These are phyloP conservation scores for Physaria fendleri DNA, from an alignment of 345 rosid species.

Conservation along the genomic window DNA sequence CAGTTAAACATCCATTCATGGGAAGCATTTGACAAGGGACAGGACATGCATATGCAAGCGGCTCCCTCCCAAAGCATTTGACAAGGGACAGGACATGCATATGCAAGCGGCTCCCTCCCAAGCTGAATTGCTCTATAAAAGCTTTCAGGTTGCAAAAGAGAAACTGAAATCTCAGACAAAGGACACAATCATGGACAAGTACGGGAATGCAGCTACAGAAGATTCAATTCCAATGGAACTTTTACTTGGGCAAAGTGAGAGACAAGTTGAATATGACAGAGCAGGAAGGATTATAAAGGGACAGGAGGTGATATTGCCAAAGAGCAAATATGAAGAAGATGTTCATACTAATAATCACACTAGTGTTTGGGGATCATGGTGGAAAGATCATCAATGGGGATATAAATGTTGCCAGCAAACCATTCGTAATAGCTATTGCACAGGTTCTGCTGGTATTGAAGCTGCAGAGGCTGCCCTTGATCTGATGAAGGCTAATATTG, in stretches of 20 bases:
- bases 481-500: conserved; percentile 65
- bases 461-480: conserved; percentile 72
- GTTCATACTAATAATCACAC: conserved; percentile 51
- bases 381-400: conserved; percentile 88
- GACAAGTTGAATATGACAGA: conserved; percentile 65
- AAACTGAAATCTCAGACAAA: conserved; percentile 43
- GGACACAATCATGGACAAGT: conserved; percentile 54
- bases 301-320: conserved; percentile 44
- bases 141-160: conserved; percentile 42
- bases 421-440: conserved; percentile 68
- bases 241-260: conserved; percentile 59
- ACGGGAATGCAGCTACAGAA: conserved; percentile 60
- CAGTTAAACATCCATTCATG: conserved; percentile 53
- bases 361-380: conserved; percentile 90
- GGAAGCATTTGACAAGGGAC: conserved; percentile 74
- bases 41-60: conserved; percentile 62
- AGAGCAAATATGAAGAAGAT: conserved; percentile 65
- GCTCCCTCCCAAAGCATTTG: conserved; percentile 51
- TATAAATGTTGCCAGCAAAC: conserved; percentile 75
- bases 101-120: conserved; percentile 74
- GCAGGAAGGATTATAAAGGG: conserved; percentile 63
- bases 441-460: conserved; percentile 72
- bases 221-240: conserved; percentile 60
- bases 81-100: conserved; percentile 29
- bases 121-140: conserved; percentile 55